phyloP scores from a whole-genome alignment of 2,329 filamentous ascomycete species.

The Tolypocladium nubicola region DNA sequence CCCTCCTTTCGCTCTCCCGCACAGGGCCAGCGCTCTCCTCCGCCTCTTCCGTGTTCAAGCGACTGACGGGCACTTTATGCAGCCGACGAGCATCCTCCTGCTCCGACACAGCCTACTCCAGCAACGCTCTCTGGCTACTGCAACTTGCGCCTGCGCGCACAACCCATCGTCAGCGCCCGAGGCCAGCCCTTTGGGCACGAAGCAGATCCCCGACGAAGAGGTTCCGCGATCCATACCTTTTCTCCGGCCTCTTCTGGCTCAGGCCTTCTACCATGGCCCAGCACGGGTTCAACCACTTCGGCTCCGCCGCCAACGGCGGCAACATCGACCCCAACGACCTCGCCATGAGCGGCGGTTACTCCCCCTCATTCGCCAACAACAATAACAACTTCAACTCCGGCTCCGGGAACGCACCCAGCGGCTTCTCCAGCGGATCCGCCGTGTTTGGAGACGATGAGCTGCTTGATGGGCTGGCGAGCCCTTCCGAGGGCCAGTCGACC shows the following conservation, averaged over 20 bases:
- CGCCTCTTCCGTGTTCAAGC: background rate
- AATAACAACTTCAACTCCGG: slow-evolving; percentile 45
- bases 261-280: slow-evolving; percentile 36
- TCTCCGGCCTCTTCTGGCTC: slow-evolving; percentile 1
- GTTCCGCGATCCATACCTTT: background rate
- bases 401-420: slow-evolving; percentile 49
- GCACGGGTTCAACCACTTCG: slow-evolving; percentile 46
- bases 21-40: background rate
- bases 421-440: slow-evolving; percentile 68
- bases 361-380: slow-evolving; percentile 42
- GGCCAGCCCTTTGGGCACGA: background rate
- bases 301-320: slow-evolving; percentile 40
- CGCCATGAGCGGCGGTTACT: slow-evolving; percentile 53
- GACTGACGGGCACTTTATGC: background rate
- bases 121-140: background rate
- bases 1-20: background rate
- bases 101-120: background rate
- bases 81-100: background rate
- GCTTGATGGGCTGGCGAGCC: slow-evolving; percentile 57
- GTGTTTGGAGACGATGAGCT: slow-evolving; percentile 84
- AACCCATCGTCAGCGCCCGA: background rate
- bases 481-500: slow-evolving; percentile 39
- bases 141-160: background rate
- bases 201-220: background rate
- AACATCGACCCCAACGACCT: slow-evolving; percentile 81